phyloP scores from a whole-genome alignment of 1,139 yeast genomes.

The Candida tropicalis region DNA sequence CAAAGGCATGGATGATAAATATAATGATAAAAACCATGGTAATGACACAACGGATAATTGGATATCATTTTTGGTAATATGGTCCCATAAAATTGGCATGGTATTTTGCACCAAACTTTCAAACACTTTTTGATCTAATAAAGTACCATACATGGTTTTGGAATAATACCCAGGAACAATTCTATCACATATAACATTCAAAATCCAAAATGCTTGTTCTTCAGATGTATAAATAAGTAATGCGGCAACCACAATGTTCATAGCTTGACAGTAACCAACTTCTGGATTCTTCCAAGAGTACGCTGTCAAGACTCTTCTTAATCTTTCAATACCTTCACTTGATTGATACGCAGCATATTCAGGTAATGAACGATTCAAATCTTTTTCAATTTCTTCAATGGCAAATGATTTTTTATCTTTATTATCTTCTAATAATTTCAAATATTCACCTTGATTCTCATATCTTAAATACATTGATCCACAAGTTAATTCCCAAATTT shows the following conservation, averaged over 20 bases:
- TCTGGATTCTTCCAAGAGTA: slow-evolving; percentile 98
- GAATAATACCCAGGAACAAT: slow-evolving; percentile 96
- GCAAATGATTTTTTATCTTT: slow-evolving; percentile 73
- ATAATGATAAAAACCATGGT: slow-evolving; percentile 95
- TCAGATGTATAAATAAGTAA: slow-evolving; percentile 91
- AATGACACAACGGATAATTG: slow-evolving; percentile 93
- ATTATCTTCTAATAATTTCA: slow-evolving; percentile 58
- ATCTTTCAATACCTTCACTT: slow-evolving; percentile 78
- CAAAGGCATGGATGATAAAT: slow-evolving; percentile 91
- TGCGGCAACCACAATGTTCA: slow-evolving; percentile 97
- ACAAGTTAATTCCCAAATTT: slow-evolving; percentile 89
- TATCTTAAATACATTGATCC: slow-evolving; percentile 83
- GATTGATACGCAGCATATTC: slow-evolving; percentile 94
- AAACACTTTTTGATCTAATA: slow-evolving; percentile 90
- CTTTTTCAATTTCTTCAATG: slow-evolving; percentile 95
- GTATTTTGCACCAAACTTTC: slow-evolving; percentile 88
- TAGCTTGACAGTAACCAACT: slow-evolving; percentile 98
- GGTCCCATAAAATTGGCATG: slow-evolving; percentile 88
- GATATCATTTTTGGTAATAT: slow-evolving; percentile 75
- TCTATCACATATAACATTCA: slow-evolving; percentile 79
- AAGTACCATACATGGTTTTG: slow-evolving; percentile 95
- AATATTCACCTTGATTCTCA: slow-evolving; percentile 63
- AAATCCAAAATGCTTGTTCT: slow-evolving; percentile 96
- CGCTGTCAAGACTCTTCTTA: slow-evolving; percentile 87
- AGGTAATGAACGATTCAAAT: slow-evolving; percentile 89